Base-by-base conservation (phyloP, 2,329 filamentous ascomycete species). In the Pseudogymnoascus sp. region DNA sequence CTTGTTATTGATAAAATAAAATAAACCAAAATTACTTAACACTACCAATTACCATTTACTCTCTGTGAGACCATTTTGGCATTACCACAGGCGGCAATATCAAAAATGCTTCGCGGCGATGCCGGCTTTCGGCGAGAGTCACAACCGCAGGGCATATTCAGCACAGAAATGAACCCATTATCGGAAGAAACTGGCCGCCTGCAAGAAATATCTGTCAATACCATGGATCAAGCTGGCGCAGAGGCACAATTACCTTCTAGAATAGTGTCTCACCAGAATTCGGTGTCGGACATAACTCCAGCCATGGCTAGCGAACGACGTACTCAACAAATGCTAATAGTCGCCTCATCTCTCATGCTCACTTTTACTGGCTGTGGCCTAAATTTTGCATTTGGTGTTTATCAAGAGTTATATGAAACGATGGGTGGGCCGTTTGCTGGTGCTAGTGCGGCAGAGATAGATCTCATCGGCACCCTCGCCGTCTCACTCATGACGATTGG, bases 301-400 rank as follows among this genome's bases (percentile, higher is more conserved):
- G 51, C n/a, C 10, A 57, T 57, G 51, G 51, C 51, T 19, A 57
- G 28, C n/a, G 25, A 57, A 57, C 51, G 51, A 57, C 51, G 25
- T 13, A 57, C 25, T 13, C 51, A 57, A 34, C 51, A 57, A 23
- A 62, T 68, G 21, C 28, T 68, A 23, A 62, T 66, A 36, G 41
- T 63, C 61, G 63, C 61, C 51, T 71, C 68, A 45, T 66, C 72
- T 39, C 74, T 73, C 60, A 66, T 70, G 13, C 67, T 76, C 7
- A 72, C 73, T 10, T 75, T 76, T 54, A 76, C 73, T 36, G 70
- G 69, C 57, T 76, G 75, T 57, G 75, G 75, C 21, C 71, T 77
- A 19, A 74, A 73, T 54, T 78, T 78, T 62, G 71, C 74, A 8
- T 78, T 77, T 43, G 76, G 76, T 34, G 73, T 78, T 39, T 78